Conservation (phyloP, 2,329 filamentous ascomycete genomes). For the Chaetothyriales sp. region DNA sequence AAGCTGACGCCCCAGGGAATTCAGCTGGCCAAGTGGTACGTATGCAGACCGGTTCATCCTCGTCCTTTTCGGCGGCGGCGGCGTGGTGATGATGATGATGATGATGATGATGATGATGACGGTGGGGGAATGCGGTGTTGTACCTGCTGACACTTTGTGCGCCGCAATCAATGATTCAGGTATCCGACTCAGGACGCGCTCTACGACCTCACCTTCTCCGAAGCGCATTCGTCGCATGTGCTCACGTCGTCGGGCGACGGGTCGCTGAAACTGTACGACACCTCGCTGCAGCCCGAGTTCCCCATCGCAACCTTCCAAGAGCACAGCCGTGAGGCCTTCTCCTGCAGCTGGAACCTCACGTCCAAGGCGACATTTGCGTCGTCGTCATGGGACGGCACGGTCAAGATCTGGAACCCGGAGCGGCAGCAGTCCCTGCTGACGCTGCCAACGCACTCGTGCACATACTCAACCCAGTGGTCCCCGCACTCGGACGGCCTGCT, state of each 20-base stretch:
- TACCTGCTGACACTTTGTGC: background rate
- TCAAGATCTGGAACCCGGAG: constrained; percentile 89
- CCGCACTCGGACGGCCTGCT: constrained; percentile 75
- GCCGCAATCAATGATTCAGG: constrained; percentile 36
- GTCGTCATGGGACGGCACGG: constrained; percentile 87
- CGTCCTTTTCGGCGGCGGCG: background rate
- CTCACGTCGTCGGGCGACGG: constrained; percentile 83
- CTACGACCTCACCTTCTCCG: constrained; percentile 89
- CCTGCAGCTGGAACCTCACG: constrained; percentile 81
- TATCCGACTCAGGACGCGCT: constrained; percentile 96
- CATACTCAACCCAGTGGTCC: constrained; percentile 82
- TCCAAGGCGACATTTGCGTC: constrained; percentile 83
- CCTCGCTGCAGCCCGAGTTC: constrained; percentile 56
- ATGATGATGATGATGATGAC: too few relatives aligned
- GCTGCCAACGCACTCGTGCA: constrained; percentile 81
- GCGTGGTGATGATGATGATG: too few relatives aligned
- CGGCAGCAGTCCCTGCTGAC: constrained; percentile 59
- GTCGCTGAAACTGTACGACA: constrained; percentile 85
- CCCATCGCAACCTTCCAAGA: constrained; percentile 87
- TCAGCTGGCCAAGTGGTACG: constrained; percentile 64
- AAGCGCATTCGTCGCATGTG: constrained; percentile 89
- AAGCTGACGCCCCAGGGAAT: constrained; percentile 72
- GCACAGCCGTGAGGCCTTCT: constrained; percentile 84
- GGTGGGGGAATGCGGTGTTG: too few relatives aligned
- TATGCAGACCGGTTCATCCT: constrained; percentile 9